These are phyloP conservation scores for Turritis glabra DNA, from an alignment of 345 rosid species.

Conservation along the genomic window DNA sequence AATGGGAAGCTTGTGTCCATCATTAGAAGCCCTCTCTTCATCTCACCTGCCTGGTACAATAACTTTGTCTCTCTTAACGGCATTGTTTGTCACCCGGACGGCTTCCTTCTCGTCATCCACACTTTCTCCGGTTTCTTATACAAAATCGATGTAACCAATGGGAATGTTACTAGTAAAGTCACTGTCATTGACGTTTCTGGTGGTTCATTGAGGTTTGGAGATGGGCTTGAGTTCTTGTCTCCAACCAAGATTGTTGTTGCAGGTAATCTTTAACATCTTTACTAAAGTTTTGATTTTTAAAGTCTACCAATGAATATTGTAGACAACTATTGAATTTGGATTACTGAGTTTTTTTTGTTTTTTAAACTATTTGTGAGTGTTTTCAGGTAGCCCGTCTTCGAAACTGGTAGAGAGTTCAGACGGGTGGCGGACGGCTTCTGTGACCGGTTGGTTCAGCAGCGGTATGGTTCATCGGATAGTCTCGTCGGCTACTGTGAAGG, in stretches of 20 bases:
- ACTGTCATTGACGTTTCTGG: conserved; percentile 52
- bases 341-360: not conserved
- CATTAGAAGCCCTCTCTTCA: conserved; percentile 62
- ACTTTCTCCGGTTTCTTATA: conserved; percentile 61
- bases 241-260: conserved; percentile 80
- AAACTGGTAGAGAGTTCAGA: conserved; percentile 78
- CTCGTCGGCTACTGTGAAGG: conserved; percentile 80
- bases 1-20: conserved; percentile 59
- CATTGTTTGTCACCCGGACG: conserved; percentile 80
- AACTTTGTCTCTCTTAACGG: conserved; percentile 72
- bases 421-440: conserved; percentile 79
- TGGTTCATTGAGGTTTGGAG: conserved; percentile 66
- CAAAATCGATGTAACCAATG: conserved; percentile 57
- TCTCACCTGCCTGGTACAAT: conserved; percentile 66
- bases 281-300: not conserved
- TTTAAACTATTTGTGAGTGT: not conserved
- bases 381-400: conserved; percentile 60
- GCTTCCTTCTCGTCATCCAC: conserved; percentile 73
- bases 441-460: conserved; percentile 55
- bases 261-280: conserved; percentile 9
- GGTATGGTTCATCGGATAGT: conserved; percentile 77
- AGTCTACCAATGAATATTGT: not conserved
- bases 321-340: not conserved
- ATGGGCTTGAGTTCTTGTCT: conserved; percentile 71
- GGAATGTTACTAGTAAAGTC: conserved; percentile 37